These are phyloP conservation scores for Xylaria sp. DNA, from an alignment of 495 filamentous ascomycete species.

Conservation along the genomic window DNA sequence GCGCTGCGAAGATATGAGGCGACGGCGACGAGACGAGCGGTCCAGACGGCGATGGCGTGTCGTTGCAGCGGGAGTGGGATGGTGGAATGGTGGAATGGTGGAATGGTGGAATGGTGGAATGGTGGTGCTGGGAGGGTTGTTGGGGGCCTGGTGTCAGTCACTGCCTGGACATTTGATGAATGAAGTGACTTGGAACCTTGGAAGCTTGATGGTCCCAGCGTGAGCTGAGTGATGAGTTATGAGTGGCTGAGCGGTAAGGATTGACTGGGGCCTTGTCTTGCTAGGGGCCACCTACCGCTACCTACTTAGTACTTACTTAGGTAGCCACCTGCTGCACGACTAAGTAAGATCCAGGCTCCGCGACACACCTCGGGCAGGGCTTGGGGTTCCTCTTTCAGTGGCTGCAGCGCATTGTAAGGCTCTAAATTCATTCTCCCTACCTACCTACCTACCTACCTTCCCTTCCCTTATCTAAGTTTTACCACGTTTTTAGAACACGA, in stretches of 20 bases:
- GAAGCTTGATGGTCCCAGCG: slow-evolving; percentile 17
- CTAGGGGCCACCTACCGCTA: too few species aligned
- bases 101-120: too few species aligned
- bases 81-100: neutral
- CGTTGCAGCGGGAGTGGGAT: slow-evolving; percentile 4
- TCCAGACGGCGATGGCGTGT: slow-evolving; percentile 22
- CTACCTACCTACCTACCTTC: too few species aligned
- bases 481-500: too few species aligned
- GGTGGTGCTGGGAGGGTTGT: neutral
- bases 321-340: neutral
- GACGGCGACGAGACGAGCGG: slow-evolving; percentile 3
- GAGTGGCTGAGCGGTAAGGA: slow-evolving; percentile 24
- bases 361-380: neutral
- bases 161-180: slow-evolving; percentile 30
- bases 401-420: too few species aligned
- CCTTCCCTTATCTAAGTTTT: too few species aligned
- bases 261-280: slow-evolving; percentile 5
- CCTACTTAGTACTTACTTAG: too few species aligned
- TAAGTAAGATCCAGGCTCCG: neutral
- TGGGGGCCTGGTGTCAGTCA: slow-evolving; percentile 16
- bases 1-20: neutral
- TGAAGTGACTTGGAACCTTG: slow-evolving; percentile 24
- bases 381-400: slow-evolving; percentile 7
- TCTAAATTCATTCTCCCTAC: too few species aligned
- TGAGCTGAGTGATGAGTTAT: slow-evolving; percentile 19